Conservation (phyloP, 2,329 filamentous ascomycete species). For the Fusarium armeniacum region DNA sequence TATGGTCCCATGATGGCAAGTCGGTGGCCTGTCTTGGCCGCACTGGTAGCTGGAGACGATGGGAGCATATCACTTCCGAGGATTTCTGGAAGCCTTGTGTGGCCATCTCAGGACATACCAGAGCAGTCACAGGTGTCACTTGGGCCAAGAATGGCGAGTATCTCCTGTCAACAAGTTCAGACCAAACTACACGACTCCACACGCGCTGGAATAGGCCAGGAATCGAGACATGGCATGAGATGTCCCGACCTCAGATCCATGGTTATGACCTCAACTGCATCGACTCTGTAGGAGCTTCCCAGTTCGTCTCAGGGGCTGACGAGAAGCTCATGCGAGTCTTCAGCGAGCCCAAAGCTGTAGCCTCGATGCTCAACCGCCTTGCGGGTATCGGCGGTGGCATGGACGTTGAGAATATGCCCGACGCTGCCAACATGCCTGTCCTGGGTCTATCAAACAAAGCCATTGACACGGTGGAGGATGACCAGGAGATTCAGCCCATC, state of each 20-base stretch:
- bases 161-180: conserved; percentile 87
- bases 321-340: conserved; percentile 99
- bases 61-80: conserved; percentile 72
- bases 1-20: conserved; percentile 86
- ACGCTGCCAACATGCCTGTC: conserved; percentile 94
- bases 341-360: conserved; percentile 86
- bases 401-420: conserved; percentile 71
- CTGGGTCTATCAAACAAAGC: conserved; percentile 97
- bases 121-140: conserved; percentile 82
- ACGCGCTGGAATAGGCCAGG: conserved; percentile 76
- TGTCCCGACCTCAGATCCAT: conserved; percentile 95
- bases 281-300: conserved; percentile 77
- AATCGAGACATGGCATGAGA: conserved; percentile 86
- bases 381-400: conserved; percentile 68
- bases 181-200: conserved; percentile 93
- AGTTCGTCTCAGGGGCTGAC: conserved; percentile 94
- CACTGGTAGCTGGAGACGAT: conserved; percentile 93
- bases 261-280: conserved; percentile 98
- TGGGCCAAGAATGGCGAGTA: conserved; percentile 89
- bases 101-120: conserved; percentile 86
- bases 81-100: conserved; percentile 83
- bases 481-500: conserved; percentile 60
- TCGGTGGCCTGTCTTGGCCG: conserved; percentile 86
- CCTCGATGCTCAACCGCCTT: conserved; percentile 77
- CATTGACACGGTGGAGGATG: conserved; percentile 71